Percentiles rank a stretch among this genome's conserved stretches.
These are phyloP conservation scores for Apiotrichum gracile DNA, from an alignment of 1,284 basidiomycete species.

Conservation along the genomic window DNA sequence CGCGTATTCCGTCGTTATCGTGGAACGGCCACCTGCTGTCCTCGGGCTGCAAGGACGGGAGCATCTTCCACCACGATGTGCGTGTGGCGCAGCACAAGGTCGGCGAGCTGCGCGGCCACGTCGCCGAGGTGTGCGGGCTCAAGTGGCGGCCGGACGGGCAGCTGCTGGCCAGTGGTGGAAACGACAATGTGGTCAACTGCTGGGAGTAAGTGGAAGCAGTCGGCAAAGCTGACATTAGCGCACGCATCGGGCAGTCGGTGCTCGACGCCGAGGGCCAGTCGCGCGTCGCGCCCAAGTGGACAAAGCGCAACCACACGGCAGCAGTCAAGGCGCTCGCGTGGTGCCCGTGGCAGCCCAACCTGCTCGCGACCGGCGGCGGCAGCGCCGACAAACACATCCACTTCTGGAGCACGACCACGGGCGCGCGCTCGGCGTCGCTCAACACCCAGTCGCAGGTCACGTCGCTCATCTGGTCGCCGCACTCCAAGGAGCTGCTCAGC, in stretches of 20 bases:
- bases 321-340: constrained; percentile 96
- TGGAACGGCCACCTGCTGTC: constrained; percentile 82
- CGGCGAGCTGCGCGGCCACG: constrained; percentile 79
- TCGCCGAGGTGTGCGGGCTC: constrained; percentile 65
- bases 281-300: constrained; percentile 72
- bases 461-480: constrained; percentile 79
- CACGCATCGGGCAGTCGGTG: constrained; percentile 52
- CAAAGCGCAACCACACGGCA: constrained; percentile 87
- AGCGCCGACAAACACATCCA: constrained; percentile 92
- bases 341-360: constrained; percentile 92
- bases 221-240: constrained; percentile 35
- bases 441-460: constrained; percentile 87
- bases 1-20: constrained; percentile 70
- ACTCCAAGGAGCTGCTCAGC: constrained; percentile 83
- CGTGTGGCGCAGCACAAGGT: constrained; percentile 80
- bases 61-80: constrained; percentile 92
- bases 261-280: constrained; percentile 50
- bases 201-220: constrained; percentile 60
- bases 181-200: constrained; percentile 94
- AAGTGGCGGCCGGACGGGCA: constrained; percentile 75
- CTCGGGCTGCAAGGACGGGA: constrained; percentile 85
- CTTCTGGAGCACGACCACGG: constrained; percentile 86
- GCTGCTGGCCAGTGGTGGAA: constrained; percentile 86
- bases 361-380: constrained; percentile 91
- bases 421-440: constrained; percentile 75